A percentile compares a stretch with the other conserved stretches of the same genome.
phyloP scores from a whole-genome alignment of 2,329 filamentous ascomycete species.

The Microdochium bolleyi region DNA sequence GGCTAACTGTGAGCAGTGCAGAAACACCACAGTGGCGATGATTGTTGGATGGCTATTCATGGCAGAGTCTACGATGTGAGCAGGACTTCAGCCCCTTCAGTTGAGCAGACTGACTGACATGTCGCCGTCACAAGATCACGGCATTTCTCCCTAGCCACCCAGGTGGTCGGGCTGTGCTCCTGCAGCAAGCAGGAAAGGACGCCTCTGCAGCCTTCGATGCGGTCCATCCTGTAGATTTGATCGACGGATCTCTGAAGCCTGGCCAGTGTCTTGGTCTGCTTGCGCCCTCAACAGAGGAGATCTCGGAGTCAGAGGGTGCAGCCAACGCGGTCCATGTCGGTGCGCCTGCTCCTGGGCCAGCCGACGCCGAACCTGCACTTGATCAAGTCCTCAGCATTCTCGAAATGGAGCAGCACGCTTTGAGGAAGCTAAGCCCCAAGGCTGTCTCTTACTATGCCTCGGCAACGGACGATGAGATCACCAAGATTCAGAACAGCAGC shows the following conservation, averaged over 20 bases:
- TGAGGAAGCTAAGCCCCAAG: slow-evolving; percentile 68
- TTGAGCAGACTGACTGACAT: not conserved
- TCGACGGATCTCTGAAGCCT: slow-evolving; percentile 10
- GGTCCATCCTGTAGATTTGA: slow-evolving; percentile 10
- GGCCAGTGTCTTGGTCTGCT: slow-evolving; percentile 8
- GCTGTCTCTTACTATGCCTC: slow-evolving; percentile 93
- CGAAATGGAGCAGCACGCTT: slow-evolving; percentile 76
- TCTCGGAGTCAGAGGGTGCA: not conserved
- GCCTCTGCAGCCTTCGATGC: slow-evolving; percentile 11
- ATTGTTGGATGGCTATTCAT: slow-evolving; percentile 13
- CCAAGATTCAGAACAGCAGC: slow-evolving; percentile 69
- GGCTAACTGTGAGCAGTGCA: slow-evolving; percentile 5
- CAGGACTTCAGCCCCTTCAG: not conserved
- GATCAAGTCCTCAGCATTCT: slow-evolving; percentile 72
- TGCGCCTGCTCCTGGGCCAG: slow-evolving; percentile 7
- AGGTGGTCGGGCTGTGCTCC: slow-evolving; percentile 10
- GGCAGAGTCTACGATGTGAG: slow-evolving; percentile 14
- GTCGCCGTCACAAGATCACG: slow-evolving; percentile 7
- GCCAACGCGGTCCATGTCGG: not conserved
- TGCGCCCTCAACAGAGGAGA: not conserved
- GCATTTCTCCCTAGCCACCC: slow-evolving; percentile 10
- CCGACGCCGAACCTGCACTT: slow-evolving; percentile 40
- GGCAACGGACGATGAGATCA: slow-evolving; percentile 70
- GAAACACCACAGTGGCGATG: slow-evolving; percentile 8
- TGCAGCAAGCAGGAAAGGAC: slow-evolving; percentile 11